These are phyloP conservation scores for Macrotyloma uniflorum DNA, from an alignment of 306 rosid species.

Conservation along the genomic window DNA sequence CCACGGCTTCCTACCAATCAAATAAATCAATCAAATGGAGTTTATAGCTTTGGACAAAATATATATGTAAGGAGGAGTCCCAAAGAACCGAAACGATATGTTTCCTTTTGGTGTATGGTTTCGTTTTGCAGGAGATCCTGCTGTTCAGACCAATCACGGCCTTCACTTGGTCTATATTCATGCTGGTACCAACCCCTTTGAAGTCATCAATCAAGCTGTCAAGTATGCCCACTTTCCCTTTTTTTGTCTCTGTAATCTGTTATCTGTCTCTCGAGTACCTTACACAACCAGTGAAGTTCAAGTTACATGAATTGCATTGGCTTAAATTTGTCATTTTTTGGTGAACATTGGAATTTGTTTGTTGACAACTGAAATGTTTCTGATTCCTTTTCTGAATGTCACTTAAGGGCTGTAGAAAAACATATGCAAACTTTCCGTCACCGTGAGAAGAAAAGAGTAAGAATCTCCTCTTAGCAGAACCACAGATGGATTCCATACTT, in stretches of 20 bases:
- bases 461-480: constrained; percentile 17
- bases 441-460: constrained; percentile 88
- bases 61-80: constrained; percentile 44
- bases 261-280: not conserved
- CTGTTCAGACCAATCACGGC: constrained; percentile 86
- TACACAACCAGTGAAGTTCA: not conserved
- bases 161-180: constrained; percentile 84
- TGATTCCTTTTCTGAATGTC: constrained; percentile 21
- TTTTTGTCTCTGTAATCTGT: not conserved
- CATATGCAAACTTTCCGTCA: constrained; percentile 86
- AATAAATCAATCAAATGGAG: constrained; percentile 61
- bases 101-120: constrained; percentile 68
- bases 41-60: constrained; percentile 55
- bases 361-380: not conserved
- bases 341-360: constrained; percentile 1
- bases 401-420: constrained; percentile 71
- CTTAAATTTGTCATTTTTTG: not conserved
- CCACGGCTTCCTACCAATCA: constrained; percentile 41
- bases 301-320: not conserved
- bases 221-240: constrained; percentile 54
- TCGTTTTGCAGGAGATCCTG: constrained; percentile 90
- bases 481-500: not conserved
- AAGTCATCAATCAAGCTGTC: constrained; percentile 83
- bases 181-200: constrained; percentile 95
- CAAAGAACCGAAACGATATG: constrained; percentile 53